These are phyloP conservation scores for Allium cepa DNA, from an alignment of 106 monocot species.

Conservation along the genomic window DNA sequence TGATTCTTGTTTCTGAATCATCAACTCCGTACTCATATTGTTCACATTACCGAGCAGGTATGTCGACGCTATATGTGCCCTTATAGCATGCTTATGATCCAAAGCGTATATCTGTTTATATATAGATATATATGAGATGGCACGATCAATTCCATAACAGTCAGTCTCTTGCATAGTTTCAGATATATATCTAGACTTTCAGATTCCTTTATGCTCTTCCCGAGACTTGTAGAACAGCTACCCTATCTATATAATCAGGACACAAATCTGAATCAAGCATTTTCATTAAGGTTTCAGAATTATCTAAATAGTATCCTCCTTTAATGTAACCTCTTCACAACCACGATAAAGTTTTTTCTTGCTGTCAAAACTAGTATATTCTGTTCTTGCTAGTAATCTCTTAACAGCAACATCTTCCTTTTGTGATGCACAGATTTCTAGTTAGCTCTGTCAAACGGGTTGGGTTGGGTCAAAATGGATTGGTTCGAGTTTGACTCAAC, in stretches of 20 bases:
- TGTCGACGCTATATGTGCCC: neutral
- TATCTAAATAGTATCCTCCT: conserved; percentile 70
- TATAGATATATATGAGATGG: conserved; percentile 72
- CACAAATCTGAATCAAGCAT: conserved; percentile 68
- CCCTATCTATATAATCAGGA: conserved; percentile 78
- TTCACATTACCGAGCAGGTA: too few relatives aligned
- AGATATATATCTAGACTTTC: conserved; percentile 64
- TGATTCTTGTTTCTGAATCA: too few relatives aligned
- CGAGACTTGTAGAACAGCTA: conserved; percentile 69
- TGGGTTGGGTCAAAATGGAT: too few relatives aligned
- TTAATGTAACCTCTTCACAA: conserved; percentile 80
- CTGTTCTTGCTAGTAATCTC: conserved; percentile 54
- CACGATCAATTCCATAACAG: conserved; percentile 65
- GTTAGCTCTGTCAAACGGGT: too few relatives aligned
- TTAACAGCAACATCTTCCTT: conserved; percentile 57
- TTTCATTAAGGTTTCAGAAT: conserved; percentile 54
- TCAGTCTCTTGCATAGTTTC: conserved; percentile 67
- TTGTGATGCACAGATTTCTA: conserved; percentile 91
- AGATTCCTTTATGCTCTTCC: conserved; percentile 55
- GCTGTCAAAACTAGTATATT: conserved; percentile 24
- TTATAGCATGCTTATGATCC: conserved; percentile 71
- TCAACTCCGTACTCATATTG: too few relatives aligned
- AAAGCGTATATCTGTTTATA: conserved; percentile 52
- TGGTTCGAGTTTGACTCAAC: too few relatives aligned
- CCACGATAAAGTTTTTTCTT: conserved; percentile 69